Conservation (phyloP, 208 protist genomes). For the Wallacemonas collosoma region DNA sequence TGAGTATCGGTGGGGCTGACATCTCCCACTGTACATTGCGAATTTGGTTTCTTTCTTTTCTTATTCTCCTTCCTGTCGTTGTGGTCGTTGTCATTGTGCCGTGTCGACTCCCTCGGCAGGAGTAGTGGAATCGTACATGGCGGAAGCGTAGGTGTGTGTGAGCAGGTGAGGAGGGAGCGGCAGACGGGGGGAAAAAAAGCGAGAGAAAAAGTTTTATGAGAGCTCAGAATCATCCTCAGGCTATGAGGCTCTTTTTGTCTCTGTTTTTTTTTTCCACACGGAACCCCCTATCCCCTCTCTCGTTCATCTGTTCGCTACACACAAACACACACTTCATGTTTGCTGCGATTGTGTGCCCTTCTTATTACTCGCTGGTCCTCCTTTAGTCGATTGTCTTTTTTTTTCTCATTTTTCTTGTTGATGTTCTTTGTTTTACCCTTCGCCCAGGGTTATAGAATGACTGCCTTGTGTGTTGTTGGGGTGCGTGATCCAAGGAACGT, state of each 20-base stretch:
- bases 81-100: neutral
- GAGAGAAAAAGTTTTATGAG: no score
- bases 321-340: no score
- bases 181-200: no score
- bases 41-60: constrained; percentile 9
- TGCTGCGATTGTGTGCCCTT: neutral
- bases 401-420: constrained; percentile 16
- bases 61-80: neutral
- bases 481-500: neutral
- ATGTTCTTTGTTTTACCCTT: constrained; percentile 14
- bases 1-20: no score
- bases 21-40: neutral
- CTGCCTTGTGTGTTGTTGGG: neutral
- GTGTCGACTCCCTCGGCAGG: no score
- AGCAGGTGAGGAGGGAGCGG: no score
- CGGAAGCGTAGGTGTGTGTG: no score
- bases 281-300: neutral
- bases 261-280: constrained; percentile 1
- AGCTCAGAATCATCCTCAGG: no score
- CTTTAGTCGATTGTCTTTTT: constrained; percentile 17
- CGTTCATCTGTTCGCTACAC: no score
- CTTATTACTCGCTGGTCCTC: constrained; percentile 10
- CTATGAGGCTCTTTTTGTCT: neutral
- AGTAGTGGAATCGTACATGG: no score
- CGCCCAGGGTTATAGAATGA: neutral